Evolutionary conservation across 768 basidiomycete genomes (phyloP), one percentile per base, ranked within the genome.

Genomic region (Amanita subjunquillea): DNA sequence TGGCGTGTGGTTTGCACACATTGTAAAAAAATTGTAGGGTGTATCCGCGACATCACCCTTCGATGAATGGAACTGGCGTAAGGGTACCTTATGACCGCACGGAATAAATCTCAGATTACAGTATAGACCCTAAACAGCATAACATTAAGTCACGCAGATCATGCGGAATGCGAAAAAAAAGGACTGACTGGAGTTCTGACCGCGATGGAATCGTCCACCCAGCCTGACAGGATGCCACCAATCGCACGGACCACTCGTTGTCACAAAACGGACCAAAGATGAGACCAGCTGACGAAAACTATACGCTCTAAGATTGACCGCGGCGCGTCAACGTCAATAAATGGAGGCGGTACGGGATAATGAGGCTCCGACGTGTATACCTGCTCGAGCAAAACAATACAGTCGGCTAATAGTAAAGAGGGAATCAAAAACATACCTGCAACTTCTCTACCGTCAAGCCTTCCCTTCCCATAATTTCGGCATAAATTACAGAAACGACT

Each of bases 21-120:
- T 96, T 86, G 66, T 76, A 98, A 69, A 96, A 97, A 3, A 91
- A 76, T 78, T 72, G 64, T 94, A 97, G 0, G 86, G 85, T 1
- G 84, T 78, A 2, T 59, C 50, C 3, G 54, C 40, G 53, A 49
- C 20, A 57, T 56, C 13, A 17, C 54, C 51, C 34, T 56, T 60
- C 50, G 56, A 56, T 36, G 55, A 54, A 36, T 48, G 45, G 34
- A 7, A 53, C 51, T 4, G 50, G 54, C 72, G 64, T 17, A 83
- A 67, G 39, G 81, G 76, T 9, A 72, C 54, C 6, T 62, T 58
- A 62, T 87, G 81, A 1, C 89, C 85, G 2, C 82, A 70, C 8
- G 85, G 78, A 23, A 93, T 76, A 62, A 92, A 17, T 48, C 91
- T 79, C 17, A 95, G 80, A 76, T 37, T 65, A 69, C 67, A 87